A percentile compares a stretch with the other conserved stretches of the same genome.
These are phyloP conservation scores for Trichoderma semiorbis DNA, from an alignment of 2,329 filamentous ascomycete genomes.

Conservation along the genomic window DNA sequence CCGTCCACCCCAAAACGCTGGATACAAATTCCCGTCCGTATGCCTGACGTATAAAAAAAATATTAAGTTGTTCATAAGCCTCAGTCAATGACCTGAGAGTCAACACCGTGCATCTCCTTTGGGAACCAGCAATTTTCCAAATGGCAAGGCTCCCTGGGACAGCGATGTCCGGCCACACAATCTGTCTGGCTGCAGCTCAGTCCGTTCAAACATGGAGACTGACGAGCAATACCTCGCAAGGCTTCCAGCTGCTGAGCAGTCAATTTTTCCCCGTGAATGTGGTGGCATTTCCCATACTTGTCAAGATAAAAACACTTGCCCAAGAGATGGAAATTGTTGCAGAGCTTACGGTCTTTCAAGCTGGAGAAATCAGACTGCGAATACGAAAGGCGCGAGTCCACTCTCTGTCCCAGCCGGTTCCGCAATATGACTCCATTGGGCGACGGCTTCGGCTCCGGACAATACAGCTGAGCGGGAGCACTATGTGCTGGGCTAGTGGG, in stretches of 20 bases:
- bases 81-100: conserved; percentile 14
- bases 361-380: conserved; percentile 21
- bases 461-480: neutral
- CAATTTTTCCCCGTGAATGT: conserved; percentile 28
- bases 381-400: conserved; percentile 27
- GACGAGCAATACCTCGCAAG: conserved; percentile 31
- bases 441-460: neutral
- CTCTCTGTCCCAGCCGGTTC: conserved; percentile 28
- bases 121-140: conserved; percentile 21
- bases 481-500: neutral
- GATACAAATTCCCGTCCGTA: conserved; percentile 5
- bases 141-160: conserved; percentile 20
- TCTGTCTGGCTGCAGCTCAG: conserved; percentile 26
- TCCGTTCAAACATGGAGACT: conserved; percentile 27
- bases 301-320: conserved; percentile 22
- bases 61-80: neutral
- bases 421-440: conserved; percentile 14
- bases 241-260: conserved; percentile 24
- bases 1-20: neutral
- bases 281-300: conserved; percentile 23
- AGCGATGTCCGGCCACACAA: conserved; percentile 26
- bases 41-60: neutral
- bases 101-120: conserved; percentile 22
- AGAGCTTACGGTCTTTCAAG: conserved; percentile 31
- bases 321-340: conserved; percentile 33